These are phyloP conservation scores for Ajuga reptans DNA, from an alignment of 305 asterid species.

Conservation along the genomic window DNA sequence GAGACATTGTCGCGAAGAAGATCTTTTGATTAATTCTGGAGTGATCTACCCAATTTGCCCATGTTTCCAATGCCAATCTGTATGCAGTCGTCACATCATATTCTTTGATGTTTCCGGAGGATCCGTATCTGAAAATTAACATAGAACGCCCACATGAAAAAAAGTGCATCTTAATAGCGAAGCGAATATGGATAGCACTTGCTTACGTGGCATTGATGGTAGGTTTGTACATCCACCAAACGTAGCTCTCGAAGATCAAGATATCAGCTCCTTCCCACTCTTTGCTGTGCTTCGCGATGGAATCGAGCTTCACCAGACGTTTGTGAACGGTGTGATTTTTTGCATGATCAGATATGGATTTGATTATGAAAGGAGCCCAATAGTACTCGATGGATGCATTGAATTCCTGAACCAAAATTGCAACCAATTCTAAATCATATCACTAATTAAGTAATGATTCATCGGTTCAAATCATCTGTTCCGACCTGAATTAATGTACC, in stretches of 20 bases:
- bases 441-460: too few species aligned
- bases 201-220: constrained; percentile 69
- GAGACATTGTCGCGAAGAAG: constrained; percentile 79
- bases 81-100: constrained; percentile 53
- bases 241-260: constrained; percentile 74
- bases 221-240: constrained; percentile 96
- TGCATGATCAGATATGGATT: constrained; percentile 87
- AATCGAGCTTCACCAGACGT: constrained; percentile 67
- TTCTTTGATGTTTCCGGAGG: constrained; percentile 40
- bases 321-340: constrained; percentile 67
- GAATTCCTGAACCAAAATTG: constrained; percentile 39
- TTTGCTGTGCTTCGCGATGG: constrained; percentile 57
- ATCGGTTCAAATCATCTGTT: too few species aligned
- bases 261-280: constrained; percentile 72
- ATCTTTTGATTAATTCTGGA: constrained; percentile 49
- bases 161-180: too few species aligned
- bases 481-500: too few species aligned
- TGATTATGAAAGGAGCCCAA: constrained; percentile 89
- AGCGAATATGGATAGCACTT: neutral
- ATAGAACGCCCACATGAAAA: too few species aligned
- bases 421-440: neutral
- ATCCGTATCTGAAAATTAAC: constrained; percentile 48
- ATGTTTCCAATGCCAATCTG: constrained; percentile 49
- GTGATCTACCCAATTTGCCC: constrained; percentile 52
- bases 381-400: constrained; percentile 84